These are phyloP conservation scores for Candida glucosophila DNA, from an alignment of 1,139 yeast genomes.

Conservation along the genomic window DNA sequence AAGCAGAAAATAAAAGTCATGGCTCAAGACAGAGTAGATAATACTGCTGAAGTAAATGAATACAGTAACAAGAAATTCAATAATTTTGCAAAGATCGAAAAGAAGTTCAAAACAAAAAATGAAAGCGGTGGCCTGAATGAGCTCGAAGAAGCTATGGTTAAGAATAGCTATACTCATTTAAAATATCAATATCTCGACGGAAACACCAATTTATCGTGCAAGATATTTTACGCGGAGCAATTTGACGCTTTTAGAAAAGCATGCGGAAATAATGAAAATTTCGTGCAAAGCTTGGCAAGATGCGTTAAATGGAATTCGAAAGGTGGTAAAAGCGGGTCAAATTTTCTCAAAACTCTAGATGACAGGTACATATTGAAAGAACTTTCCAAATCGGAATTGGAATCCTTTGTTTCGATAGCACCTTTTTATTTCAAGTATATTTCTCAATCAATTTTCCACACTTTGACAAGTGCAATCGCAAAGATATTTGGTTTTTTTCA, in stretches of 20 bases:
- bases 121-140: slow-evolving; percentile 12
- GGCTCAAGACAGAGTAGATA: slow-evolving; percentile 12
- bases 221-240: slow-evolving; percentile 91
- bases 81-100: slow-evolving; percentile 35
- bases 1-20: slow-evolving; percentile 48
- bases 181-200: slow-evolving; percentile 89
- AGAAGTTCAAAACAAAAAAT: slow-evolving; percentile 26
- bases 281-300: slow-evolving; percentile 81
- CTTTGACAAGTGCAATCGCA: slow-evolving; percentile 87
- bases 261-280: slow-evolving; percentile 71
- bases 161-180: slow-evolving; percentile 80
- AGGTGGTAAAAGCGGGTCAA: slow-evolving; percentile 96
- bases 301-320: slow-evolving; percentile 93
- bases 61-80: slow-evolving; percentile 25
- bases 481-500: slow-evolving; percentile 95
- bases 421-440: slow-evolving; percentile 95
- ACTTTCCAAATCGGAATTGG: slow-evolving; percentile 79
- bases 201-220: slow-evolving; percentile 75
- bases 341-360: slow-evolving; percentile 85
- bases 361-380: slow-evolving; percentile 87
- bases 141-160: slow-evolving; percentile 65
- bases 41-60: slow-evolving; percentile 10
- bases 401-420: slow-evolving; percentile 90
- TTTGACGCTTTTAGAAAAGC: slow-evolving; percentile 87
- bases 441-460: slow-evolving; percentile 92